Percentiles rank a stretch among this genome's conserved stretches.
Conservation (phyloP, 768 basidiomycete species). For the Cystofilobasidium macerans region DNA sequence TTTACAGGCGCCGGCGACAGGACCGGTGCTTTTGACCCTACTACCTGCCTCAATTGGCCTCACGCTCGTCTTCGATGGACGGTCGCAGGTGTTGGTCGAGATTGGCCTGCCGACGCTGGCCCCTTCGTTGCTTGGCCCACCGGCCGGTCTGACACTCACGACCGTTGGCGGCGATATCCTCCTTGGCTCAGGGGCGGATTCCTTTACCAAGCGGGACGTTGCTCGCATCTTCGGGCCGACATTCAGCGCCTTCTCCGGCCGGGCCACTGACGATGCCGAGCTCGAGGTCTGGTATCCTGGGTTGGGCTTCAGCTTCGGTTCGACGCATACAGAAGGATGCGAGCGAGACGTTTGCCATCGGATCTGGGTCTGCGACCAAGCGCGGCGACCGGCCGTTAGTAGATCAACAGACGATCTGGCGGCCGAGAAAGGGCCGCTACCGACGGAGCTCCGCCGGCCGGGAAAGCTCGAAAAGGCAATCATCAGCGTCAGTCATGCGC, state of each 20-base stretch:
- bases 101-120: neutral
- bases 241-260: neutral
- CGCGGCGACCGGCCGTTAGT: too few relatives aligned
- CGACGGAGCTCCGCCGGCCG: neutral
- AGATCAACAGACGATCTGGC: too few relatives aligned
- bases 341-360: too few relatives aligned
- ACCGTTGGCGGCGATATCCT: too few relatives aligned
- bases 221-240: neutral
- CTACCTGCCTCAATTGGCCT: neutral
- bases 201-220: neutral
- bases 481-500: neutral
- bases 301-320: neutral
- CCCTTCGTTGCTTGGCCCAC: too few relatives aligned
- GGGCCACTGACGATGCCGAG: neutral
- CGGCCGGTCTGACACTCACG: too few relatives aligned
- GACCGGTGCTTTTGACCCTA: neutral
- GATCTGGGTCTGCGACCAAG: neutral
- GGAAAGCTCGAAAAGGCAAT: neutral
- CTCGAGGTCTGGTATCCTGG: conserved; percentile 1
- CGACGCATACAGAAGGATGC: too few relatives aligned
- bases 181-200: too few relatives aligned
- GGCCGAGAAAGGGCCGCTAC: too few relatives aligned
- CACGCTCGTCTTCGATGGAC: neutral
- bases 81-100: neutral
- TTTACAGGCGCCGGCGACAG: neutral